These are phyloP conservation scores for Pleoardoris graminearum DNA, from an alignment of 2,329 filamentous ascomycete genomes.

Conservation along the genomic window DNA sequence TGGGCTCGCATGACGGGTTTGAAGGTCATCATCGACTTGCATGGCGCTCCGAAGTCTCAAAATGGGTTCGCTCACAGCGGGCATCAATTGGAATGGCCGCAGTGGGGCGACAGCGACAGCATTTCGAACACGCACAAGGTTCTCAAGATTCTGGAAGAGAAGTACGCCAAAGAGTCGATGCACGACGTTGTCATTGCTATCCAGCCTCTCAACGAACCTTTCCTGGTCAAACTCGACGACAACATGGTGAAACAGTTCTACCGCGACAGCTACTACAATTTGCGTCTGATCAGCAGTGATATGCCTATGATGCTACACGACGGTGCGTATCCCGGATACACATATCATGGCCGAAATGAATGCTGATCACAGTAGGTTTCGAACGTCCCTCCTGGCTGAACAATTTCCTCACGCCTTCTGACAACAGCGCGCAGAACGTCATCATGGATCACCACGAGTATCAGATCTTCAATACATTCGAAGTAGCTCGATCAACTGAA, in stretches of 20 bases:
- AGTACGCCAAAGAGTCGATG: conserved; percentile 58
- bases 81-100: conserved; percentile 48
- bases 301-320: conserved; percentile 61
- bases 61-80: conserved; percentile 68
- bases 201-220: conserved; percentile 61
- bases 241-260: conserved; percentile 58
- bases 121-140: conserved; percentile 57
- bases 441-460: conserved; percentile 71
- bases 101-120: conserved; percentile 54
- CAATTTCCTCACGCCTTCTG: conserved; percentile 57
- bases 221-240: conserved; percentile 47
- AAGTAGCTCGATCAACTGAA: conserved; percentile 54
- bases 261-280: conserved; percentile 56
- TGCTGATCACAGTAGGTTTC: conserved; percentile 44
- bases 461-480: conserved; percentile 60
- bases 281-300: conserved; percentile 51
- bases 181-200: conserved; percentile 64
- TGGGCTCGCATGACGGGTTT: conserved; percentile 59
- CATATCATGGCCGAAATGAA: neutral
- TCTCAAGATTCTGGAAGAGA: conserved; percentile 59
- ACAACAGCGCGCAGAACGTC: conserved; percentile 56
- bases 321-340: conserved; percentile 23
- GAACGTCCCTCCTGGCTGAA: conserved; percentile 60
- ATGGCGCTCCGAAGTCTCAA: conserved; percentile 57
- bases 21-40: conserved; percentile 62